Evolutionary conservation across 1,284 basidiomycete genomes (phyloP).

Genomic region (Ustilago crameri): DNA sequence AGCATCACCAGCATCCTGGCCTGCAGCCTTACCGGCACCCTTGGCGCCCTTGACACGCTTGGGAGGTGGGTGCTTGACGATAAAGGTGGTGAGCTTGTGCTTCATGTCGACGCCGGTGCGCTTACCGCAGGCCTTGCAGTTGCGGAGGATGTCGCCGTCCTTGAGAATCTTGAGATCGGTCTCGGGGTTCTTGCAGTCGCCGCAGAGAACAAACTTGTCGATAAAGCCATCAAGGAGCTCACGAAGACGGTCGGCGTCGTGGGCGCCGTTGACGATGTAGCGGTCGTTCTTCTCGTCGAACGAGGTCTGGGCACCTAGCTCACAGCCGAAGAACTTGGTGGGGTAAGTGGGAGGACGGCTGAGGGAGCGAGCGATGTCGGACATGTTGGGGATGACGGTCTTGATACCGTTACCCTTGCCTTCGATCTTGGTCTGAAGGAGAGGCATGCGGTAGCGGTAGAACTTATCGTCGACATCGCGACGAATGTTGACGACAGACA

Average conservation of each 20-base stretch:
- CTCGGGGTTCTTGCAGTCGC: slow-evolving; percentile 98
- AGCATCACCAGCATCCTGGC: slow-evolving; percentile 72
- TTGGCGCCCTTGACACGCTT: slow-evolving; percentile 71
- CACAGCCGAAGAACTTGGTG: slow-evolving; percentile 99
- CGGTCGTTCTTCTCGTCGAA: slow-evolving; percentile 96
- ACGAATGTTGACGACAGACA: slow-evolving; percentile 91
- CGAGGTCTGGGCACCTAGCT: slow-evolving; percentile 96
- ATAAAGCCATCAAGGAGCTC: slow-evolving; percentile 97
- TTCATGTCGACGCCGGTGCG: slow-evolving; percentile 93
- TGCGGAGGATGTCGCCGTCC: slow-evolving; percentile 84
- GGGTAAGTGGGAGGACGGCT: slow-evolving; percentile 94
- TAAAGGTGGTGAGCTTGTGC: slow-evolving; percentile 95
- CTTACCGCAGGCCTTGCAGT: slow-evolving; percentile 98
- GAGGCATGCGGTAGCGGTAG: slow-evolving; percentile 81
- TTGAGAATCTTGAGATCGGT: slow-evolving; percentile 93
- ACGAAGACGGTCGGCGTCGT: slow-evolving; percentile 89
- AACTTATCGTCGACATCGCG: slow-evolving; percentile 89
- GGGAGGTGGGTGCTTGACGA: slow-evolving; percentile 93
- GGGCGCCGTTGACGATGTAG: slow-evolving; percentile 98
- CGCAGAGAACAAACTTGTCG: slow-evolving; percentile 94
- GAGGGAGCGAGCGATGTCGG: slow-evolving; percentile 94
- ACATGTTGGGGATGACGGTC: slow-evolving; percentile 85
- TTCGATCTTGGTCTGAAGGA: slow-evolving; percentile 95
- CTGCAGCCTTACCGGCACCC: slow-evolving; percentile 70
- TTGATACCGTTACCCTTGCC: slow-evolving; percentile 99